Evolutionary conservation across 1,284 basidiomycete genomes (phyloP).

Genomic region (Ustilago sp.): DNA sequence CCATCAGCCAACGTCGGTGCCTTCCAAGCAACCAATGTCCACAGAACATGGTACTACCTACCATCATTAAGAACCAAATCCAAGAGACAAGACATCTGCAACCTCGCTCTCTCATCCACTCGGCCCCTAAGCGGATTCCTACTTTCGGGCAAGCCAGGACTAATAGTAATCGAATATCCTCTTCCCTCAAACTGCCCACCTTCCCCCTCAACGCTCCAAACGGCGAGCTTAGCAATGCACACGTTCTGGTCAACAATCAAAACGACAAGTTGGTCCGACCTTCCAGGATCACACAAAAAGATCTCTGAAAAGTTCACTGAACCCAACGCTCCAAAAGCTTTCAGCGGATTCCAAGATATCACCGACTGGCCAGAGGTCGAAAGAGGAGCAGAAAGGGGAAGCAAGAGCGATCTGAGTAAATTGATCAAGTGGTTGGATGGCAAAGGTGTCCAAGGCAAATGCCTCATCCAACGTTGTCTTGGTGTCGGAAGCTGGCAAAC

Average conservation of each 20-base stretch:
- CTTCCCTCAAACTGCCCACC: slow-evolving; percentile 21
- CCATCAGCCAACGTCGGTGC: background rate
- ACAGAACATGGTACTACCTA: slow-evolving; percentile 57
- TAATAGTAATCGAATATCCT: slow-evolving; percentile 57
- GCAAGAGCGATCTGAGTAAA: slow-evolving; percentile 45
- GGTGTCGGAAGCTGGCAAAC: slow-evolving; percentile 40
- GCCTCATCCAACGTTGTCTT: slow-evolving; percentile 19
- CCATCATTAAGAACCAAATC: slow-evolving; percentile 48
- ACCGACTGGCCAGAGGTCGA: slow-evolving; percentile 45
- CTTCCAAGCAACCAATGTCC: slow-evolving; percentile 8
- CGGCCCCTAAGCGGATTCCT: slow-evolving; percentile 56
- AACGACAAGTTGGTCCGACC: slow-evolving; percentile 47
- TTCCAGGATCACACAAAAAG: slow-evolving; percentile 58
- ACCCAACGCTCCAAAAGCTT: background rate
- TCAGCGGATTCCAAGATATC: slow-evolving; percentile 40
- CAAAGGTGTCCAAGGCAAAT: slow-evolving; percentile 30
- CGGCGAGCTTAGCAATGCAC: slow-evolving; percentile 20
- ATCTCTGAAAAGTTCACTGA: slow-evolving; percentile 50
- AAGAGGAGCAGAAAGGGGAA: slow-evolving; percentile 29
- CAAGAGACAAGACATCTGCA: slow-evolving; percentile 54
- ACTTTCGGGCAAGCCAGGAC: slow-evolving; percentile 59
- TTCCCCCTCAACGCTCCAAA: background rate
- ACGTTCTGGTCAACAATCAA: slow-evolving; percentile 58
- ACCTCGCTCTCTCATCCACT: slow-evolving; percentile 26
- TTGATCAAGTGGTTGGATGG: slow-evolving; percentile 38